Conservation (phyloP, 116 monocot genomes). For the Dioscorea cayenensis region DNA sequence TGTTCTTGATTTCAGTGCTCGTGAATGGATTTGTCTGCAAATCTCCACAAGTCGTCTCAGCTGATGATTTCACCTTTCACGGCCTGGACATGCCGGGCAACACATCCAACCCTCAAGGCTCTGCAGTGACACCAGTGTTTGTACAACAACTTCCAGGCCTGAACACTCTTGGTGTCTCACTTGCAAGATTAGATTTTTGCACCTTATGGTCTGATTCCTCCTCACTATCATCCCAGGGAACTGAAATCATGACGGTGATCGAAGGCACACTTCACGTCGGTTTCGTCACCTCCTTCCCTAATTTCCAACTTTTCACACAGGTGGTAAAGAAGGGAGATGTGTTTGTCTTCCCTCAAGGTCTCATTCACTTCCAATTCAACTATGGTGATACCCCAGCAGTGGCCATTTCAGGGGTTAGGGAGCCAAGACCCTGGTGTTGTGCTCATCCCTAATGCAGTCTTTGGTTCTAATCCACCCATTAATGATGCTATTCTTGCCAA, state of each 20-base stretch:
- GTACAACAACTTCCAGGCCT: constrained; percentile 23
- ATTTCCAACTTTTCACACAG: not conserved
- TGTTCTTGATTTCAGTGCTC: constrained; percentile 15
- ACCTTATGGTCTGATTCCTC: constrained; percentile 8
- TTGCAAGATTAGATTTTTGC: constrained; percentile 32
- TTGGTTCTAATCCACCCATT: constrained; percentile 34
- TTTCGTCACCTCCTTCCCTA: constrained; percentile 8
- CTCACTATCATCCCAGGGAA: constrained; percentile 12
- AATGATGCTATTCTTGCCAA: constrained; percentile 28
- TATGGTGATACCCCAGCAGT: not conserved
- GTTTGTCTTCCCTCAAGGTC: constrained; percentile 15
- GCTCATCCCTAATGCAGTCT: constrained; percentile 15
- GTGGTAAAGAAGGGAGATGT: constrained; percentile 12
- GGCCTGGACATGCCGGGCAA: constrained; percentile 29
- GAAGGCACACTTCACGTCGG: constrained; percentile 11
- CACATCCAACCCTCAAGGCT: constrained; percentile 30
- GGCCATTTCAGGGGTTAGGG: constrained; percentile 12
- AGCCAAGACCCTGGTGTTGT: constrained; percentile 29
- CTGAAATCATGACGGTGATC: constrained; percentile 12
- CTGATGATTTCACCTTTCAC: constrained; percentile 36
- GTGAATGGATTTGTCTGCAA: constrained; percentile 42
- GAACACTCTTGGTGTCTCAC: constrained; percentile 46
- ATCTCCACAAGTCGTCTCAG: constrained; percentile 12
- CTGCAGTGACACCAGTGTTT: constrained; percentile 14
- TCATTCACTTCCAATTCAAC: constrained; percentile 10